Evolutionary conservation across 805 yeast species (phyloP), one percentile per base, ranked within the genome.

Genomic region (Sporopachydermia lactativora): DNA sequence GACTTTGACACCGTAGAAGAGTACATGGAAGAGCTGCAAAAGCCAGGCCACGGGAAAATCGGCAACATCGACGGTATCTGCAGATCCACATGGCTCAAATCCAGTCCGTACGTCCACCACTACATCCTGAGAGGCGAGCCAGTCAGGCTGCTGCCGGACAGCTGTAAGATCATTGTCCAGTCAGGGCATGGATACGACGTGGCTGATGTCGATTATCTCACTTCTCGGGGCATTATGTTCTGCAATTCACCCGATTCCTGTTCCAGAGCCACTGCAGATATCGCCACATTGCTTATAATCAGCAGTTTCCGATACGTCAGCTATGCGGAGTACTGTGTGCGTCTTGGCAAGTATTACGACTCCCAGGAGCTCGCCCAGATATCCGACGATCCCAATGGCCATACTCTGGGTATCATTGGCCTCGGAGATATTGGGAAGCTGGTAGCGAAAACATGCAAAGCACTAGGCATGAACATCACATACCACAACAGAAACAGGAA

Each of bases 181-280:
- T 58, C 65, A 0, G 68, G 68, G 0, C 66, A 62, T 46, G 68
- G 68, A 0, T 59, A 52, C 42, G 66, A 62, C 43, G 57, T 58
- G 15, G 66, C 58, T 18, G 66, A 62, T 43, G 58, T 62, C 18
- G 61, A 56, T 8, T 58, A 57, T 39, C 47, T 62, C 31, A 56
- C 61, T 5, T 48, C 55, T 2, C 46, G 55, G 41, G 57, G 54
- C 2, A 51, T 62, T 18, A 36, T 61, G 2, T 62, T 62, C 39
- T 62, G 66, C 43, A 62, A 62, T 46, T 60, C 65, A 0, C 65
- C 68, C 13, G 53, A 60, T 41, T 53, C 60, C 2, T 61, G 66
- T 42, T 45, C 65, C 0, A 54, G 63, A 36, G 64, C 68, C 1
- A 63, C 68, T 8, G 65, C 65, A 3, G 68, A 63, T 44, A 59